phyloP scores from a whole-genome alignment of 352 stramenopile genomes.

The Globisporangium viniferum region DNA sequence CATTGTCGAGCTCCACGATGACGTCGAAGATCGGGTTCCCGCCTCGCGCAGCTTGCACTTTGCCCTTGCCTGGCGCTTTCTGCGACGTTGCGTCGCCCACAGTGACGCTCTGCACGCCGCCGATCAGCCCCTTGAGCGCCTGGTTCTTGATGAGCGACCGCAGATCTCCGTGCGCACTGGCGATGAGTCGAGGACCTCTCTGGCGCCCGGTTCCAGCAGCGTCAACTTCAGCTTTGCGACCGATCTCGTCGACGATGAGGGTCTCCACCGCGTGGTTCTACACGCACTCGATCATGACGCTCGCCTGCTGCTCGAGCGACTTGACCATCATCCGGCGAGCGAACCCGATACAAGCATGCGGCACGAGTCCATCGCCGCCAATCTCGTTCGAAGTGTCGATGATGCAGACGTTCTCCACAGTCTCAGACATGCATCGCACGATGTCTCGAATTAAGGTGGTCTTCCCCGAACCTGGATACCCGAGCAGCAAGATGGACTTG shows the following conservation, averaged over 20 bases:
- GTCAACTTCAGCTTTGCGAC: slow-evolving; percentile 71
- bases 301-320: slow-evolving; percentile 57
- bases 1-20: slow-evolving; percentile 77
- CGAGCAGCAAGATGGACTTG: slow-evolving; percentile 68
- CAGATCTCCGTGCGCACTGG: slow-evolving; percentile 22
- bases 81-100: slow-evolving; percentile 13
- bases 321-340: slow-evolving; percentile 82
- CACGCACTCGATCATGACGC: slow-evolving; percentile 88
- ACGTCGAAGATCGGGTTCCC: slow-evolving; percentile 78
- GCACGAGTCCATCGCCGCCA: slow-evolving; percentile 77
- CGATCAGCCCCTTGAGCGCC: slow-evolving; percentile 63
- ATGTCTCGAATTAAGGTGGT: slow-evolving; percentile 86
- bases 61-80: slow-evolving; percentile 26
- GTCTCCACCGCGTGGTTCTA: slow-evolving; percentile 89
- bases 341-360: slow-evolving; percentile 68
- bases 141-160: slow-evolving; percentile 78
- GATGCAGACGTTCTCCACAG: slow-evolving; percentile 73
- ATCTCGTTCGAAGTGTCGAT: slow-evolving; percentile 93
- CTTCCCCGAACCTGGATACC: slow-evolving; percentile 69
- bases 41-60: slow-evolving; percentile 41
- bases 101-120: slow-evolving; percentile 44
- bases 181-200: slow-evolving; percentile 79
- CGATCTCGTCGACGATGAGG: slow-evolving; percentile 90
- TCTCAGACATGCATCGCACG: slow-evolving; percentile 53
- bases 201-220: slow-evolving; percentile 63